A percentile compares a stretch with the other conserved stretches of the same genome.
phyloP scores from a whole-genome alignment of 257 asterid species.

The Scutellaria minor region DNA sequence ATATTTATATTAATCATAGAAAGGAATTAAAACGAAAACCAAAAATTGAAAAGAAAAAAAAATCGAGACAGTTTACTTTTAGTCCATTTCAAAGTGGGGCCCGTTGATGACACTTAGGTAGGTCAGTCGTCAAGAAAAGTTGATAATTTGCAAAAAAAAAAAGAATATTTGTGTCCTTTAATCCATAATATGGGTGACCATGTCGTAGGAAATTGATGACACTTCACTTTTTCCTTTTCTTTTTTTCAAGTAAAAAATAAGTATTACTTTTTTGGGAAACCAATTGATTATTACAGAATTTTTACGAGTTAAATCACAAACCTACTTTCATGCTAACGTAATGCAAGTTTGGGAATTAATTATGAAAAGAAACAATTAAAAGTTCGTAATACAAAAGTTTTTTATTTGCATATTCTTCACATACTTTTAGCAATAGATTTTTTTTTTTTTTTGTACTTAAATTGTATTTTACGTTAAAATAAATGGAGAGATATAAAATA shows the following conservation, averaged over 20 bases:
- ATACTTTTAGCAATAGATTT: no score
- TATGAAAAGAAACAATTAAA: no score
- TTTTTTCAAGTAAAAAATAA: neutral
- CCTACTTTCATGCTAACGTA: no score
- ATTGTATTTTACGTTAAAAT: no score
- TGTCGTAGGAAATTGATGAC: neutral
- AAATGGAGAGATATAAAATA: no score
- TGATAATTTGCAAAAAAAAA: neutral
- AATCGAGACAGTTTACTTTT: neutral
- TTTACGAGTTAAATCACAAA: no score
- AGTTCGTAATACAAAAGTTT: no score
- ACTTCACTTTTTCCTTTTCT: neutral
- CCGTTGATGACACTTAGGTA: neutral
- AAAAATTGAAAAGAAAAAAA: neutral
- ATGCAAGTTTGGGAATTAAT: no score
- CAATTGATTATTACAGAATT: no score
- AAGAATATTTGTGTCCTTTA: neutral
- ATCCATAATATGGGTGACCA: constrained; percentile 9
- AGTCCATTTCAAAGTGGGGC: constrained; percentile 11
- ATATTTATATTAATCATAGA: neutral
- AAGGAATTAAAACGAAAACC: neutral
- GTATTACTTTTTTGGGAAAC: neutral
- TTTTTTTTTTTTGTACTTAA: no score
- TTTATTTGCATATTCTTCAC: no score
- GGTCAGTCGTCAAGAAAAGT: neutral